These are phyloP conservation scores for Heliosperma pusillum DNA, from an alignment of 148 eudicot genomes.

Conservation along the genomic window DNA sequence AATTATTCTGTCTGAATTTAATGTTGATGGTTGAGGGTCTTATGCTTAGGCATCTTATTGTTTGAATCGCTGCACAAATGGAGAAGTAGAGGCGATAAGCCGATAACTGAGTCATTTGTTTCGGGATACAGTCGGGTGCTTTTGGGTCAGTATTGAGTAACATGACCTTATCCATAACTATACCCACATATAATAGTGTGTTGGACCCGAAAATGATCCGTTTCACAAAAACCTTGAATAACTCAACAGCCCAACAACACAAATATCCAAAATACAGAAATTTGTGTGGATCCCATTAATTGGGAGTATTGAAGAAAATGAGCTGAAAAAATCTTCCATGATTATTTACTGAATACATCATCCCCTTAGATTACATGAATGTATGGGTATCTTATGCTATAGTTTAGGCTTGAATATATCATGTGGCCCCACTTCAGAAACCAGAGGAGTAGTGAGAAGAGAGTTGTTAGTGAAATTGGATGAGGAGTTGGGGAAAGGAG, in stretches of 20 bases:
- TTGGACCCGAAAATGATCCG: not conserved
- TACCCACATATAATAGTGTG: not conserved
- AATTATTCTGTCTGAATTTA: not conserved
- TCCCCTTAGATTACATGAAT: constrained; percentile 12
- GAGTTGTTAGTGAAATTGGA: constrained; percentile 63
- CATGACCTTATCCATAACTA: not conserved
- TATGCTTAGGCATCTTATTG: not conserved
- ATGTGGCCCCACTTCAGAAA: constrained; percentile 28
- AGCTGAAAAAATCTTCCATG: not conserved
- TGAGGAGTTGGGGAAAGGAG: constrained; percentile 53
- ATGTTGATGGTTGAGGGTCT: not conserved
- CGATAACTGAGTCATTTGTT: not conserved
- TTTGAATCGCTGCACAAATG: not conserved
- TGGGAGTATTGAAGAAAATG: not conserved
- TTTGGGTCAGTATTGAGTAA: not conserved
- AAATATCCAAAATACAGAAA: not conserved
- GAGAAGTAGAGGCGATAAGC: not conserved
- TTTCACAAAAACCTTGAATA: not conserved
- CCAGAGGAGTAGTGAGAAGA: constrained; percentile 31
- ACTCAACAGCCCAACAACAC: not conserved
- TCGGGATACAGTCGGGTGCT: not conserved
- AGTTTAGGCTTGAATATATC: constrained; percentile 19
- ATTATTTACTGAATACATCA: not conserved
- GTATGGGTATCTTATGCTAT: constrained; percentile 20
- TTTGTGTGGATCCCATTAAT: constrained; percentile 12